Evolutionary conservation across 306 rosid species (phyloP).

Genomic region (Inga laurina): DNA sequence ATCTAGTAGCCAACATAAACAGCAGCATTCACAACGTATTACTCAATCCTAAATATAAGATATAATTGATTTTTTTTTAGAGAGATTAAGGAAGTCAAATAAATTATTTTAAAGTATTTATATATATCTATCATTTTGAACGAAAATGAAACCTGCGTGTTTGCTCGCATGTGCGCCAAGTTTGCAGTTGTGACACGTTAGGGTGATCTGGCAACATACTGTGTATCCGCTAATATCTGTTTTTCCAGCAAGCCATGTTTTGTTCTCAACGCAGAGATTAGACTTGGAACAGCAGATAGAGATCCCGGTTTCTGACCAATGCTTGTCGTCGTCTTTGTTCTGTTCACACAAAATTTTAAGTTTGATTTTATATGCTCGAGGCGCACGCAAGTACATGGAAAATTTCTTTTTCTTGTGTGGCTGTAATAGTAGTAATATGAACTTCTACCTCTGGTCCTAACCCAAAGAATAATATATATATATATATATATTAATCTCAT

Average conservation of each 20-base stretch:
- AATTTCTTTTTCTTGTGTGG: not conserved
- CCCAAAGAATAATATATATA: too few relatives aligned
- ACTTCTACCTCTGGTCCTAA: too few relatives aligned
- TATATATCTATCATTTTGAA: not conserved
- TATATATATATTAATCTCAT: too few relatives aligned
- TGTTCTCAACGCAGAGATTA: not conserved
- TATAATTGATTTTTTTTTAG: too few relatives aligned
- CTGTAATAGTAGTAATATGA: not conserved
- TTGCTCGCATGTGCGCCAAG: conserved; percentile 8
- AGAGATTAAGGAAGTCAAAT: too few relatives aligned
- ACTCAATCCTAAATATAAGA: conserved; percentile 21
- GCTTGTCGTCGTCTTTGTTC: not conserved
- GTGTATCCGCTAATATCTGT: too few relatives aligned
- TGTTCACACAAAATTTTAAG: not conserved
- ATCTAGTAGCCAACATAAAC: conserved; percentile 66
- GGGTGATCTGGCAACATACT: not conserved
- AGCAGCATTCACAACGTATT: conserved; percentile 76
- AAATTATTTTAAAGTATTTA: too few relatives aligned
- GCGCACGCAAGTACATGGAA: not conserved
- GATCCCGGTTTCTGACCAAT: not conserved
- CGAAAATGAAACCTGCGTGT: not conserved
- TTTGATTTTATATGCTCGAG: not conserved
- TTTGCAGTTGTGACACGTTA: conserved; percentile 11
- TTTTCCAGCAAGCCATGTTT: not conserved
- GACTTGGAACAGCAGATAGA: not conserved